phyloP scores from a whole-genome alignment of 768 basidiomycete genomes.

The Pleurotus djamor region DNA sequence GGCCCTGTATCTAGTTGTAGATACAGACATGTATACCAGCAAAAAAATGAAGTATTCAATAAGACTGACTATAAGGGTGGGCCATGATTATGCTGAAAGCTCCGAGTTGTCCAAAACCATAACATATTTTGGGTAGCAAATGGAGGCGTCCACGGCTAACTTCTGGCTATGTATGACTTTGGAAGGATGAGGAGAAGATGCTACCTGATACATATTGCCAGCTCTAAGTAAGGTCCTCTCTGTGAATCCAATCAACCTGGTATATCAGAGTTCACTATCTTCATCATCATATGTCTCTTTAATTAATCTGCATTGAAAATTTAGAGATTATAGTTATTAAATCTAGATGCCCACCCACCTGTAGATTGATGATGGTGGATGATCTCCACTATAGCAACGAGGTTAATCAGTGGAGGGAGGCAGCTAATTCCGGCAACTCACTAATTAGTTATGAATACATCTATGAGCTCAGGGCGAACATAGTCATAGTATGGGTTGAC shows the following conservation, averaged over 20 bases:
- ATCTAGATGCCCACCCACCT: conserved; percentile 39
- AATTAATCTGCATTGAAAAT: conserved; percentile 53
- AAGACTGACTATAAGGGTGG: no score
- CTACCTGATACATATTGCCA: not conserved
- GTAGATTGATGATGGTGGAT: conserved; percentile 93
- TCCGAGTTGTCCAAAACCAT: no score
- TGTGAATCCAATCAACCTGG: not conserved
- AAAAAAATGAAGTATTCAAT: no score
- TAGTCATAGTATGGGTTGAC: conserved; percentile 98
- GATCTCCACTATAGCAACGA: conserved; percentile 71
- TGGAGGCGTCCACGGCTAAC: no score
- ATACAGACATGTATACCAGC: no score
- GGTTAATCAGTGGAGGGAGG: conserved; percentile 5
- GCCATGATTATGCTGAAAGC: no score
- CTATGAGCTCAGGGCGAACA: conserved; percentile 87
- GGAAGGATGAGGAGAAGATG: no score
- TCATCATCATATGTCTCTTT: conserved; percentile 97
- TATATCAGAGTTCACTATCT: conserved; percentile 63
- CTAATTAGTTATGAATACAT: conserved; percentile 97
- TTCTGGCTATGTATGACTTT: no score
- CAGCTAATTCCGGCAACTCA: conserved; percentile 40
- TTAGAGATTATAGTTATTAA: no score
- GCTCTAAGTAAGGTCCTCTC: not conserved
- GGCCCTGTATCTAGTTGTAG: no score
- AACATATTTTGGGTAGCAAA: no score